Conservation (phyloP, 768 basidiomycete genomes). For the Lentinula sp. region DNA sequence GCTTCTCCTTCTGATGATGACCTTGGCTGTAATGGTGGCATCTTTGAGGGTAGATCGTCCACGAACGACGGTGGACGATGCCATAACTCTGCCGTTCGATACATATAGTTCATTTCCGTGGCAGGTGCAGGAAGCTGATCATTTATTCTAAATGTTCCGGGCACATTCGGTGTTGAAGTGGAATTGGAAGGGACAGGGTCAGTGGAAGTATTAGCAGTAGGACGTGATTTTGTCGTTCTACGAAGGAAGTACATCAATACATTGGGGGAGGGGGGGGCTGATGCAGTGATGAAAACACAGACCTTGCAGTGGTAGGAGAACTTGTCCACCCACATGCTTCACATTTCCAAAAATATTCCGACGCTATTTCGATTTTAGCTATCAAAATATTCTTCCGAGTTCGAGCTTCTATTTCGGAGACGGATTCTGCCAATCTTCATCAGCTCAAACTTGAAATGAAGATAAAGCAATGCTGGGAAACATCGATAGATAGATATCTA, state of each 20-base stretch:
- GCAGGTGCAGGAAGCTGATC: not conserved
- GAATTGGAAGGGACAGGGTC: not conserved
- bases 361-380: not conserved
- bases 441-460: not conserved
- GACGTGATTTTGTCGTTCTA: not conserved
- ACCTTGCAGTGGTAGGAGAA: not conserved
- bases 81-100: not conserved
- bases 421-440: not conserved
- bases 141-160: not conserved
- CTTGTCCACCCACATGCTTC: conserved; percentile 2
- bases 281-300: no score
- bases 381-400: conserved; percentile 1
- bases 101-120: conserved; percentile 4
- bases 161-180: not conserved
- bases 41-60: not conserved
- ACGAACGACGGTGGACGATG: conserved; percentile 4
- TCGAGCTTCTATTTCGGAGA: conserved; percentile 1
- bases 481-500: no score
- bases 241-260: not conserved
- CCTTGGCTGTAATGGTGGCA: not conserved
- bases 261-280: not conserved
- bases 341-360: not conserved
- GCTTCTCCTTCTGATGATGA: not conserved
- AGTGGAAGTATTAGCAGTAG: not conserved
- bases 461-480: not conserved